Base-by-base conservation (phyloP, 331 rosid genomes). In the Erythrophleum ivorense region DNA sequence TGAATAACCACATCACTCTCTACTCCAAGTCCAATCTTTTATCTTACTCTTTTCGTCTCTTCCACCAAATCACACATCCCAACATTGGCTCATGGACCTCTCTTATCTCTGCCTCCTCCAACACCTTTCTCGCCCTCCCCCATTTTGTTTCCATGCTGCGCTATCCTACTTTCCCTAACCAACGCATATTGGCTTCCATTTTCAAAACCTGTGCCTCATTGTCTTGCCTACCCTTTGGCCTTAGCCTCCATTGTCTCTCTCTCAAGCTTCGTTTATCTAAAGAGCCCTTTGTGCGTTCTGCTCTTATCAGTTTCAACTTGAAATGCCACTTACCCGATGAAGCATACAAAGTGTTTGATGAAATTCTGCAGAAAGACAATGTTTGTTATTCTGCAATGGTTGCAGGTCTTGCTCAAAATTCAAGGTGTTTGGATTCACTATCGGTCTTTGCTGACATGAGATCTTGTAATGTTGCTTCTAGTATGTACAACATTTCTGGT, bases 1-100 rank as follows among this genome's bases (percentile, higher is more conserved):
- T 67, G 81, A 93, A 93, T 84, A 84, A 84, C 41, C 97, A 93
- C 84, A 77, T 95, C 49, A 86, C 92, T 0, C 91, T 45, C 3
- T 95, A 89, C 87, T 90, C 92, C 81, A 88, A 87, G 75, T 80
- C 86, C 71, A 84, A 79, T 49, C 85, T 80, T 75, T 34, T 67
- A 2, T 81, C 89, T 38, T 86, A 91, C 53, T 81, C 97, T 12
- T 69, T 76, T 70, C 82, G 91, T 40, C 77, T 91, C 71, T 95
- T 95, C 85, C 48, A 58, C 78, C 92, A 76, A 76, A 87, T 95
- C 80, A 77, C 92, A 7, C 65, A 50, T 6, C 98, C 98, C 82
- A 89, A 88, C 68, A 86, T 91, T 3, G 98, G 88, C 49, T 87
- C 99, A 60, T 95, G 96, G 95, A 95, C 97, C 18, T 64, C 98